phyloP scores from a whole-genome alignment of 371 early-diverging fungal genomes.

The Basidiobolus meristosporus region DNA sequence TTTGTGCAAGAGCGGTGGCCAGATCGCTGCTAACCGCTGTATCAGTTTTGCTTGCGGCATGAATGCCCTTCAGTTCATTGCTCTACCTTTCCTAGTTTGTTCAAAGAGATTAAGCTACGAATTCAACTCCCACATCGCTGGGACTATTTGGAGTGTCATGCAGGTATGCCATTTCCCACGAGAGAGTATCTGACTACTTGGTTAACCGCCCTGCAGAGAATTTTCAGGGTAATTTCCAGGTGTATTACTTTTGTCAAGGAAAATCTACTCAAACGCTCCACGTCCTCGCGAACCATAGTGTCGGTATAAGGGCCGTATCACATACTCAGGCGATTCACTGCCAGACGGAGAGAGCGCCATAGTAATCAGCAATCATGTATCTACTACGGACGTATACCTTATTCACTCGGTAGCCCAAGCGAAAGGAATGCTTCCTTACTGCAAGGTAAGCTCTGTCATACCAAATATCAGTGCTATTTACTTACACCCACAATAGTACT shows the following conservation, averaged over 20 bases:
- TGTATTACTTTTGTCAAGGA: neutral
- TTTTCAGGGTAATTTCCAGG: conserved; percentile 16
- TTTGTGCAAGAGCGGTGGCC: no score
- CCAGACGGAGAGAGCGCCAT: conserved; percentile 31
- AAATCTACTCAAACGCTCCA: neutral
- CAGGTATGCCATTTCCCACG: conserved; percentile 14
- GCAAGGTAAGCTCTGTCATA: conserved; percentile 36
- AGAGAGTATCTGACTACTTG: neutral
- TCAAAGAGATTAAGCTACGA: neutral
- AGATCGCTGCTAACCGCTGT: no score
- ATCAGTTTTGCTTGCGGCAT: no score
- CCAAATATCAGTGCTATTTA: neutral
- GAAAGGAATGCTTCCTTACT: conserved; percentile 35
- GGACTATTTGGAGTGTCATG: conserved; percentile 40
- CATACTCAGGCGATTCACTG: conserved; percentile 39
- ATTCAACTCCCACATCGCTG: conserved; percentile 32
- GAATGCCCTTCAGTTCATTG: no score
- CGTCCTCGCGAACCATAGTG: conserved; percentile 7
- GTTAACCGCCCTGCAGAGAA: conserved; percentile 6
- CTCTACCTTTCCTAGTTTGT: no score
- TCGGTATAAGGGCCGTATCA: conserved; percentile 31
- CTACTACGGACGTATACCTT: conserved; percentile 42
- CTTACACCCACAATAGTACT: conserved; percentile 20
- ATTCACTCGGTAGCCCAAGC: conserved; percentile 37
- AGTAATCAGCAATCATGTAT: conserved; percentile 38